These are phyloP conservation scores for Paxillus involutus DNA, from an alignment of 768 basidiomycete genomes.

Conservation along the genomic window DNA sequence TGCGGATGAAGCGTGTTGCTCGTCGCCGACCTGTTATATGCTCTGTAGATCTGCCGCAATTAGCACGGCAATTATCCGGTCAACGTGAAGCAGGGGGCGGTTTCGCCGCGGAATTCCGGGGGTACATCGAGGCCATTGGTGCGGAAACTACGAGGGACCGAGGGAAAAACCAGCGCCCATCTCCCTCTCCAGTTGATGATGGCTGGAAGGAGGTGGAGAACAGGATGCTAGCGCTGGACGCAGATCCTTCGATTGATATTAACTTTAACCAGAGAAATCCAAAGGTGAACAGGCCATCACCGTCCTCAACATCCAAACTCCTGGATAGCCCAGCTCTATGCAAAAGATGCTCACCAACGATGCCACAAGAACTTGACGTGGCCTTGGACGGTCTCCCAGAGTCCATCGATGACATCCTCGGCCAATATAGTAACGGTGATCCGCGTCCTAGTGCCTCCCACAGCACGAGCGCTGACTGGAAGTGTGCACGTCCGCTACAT, in stretches of 20 bases:
- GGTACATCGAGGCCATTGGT: neutral
- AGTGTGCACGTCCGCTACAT: neutral
- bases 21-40: constrained; percentile 2
- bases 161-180: neutral
- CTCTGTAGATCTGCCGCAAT: constrained; percentile 7
- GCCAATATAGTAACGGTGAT: neutral
- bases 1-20: constrained; percentile 27
- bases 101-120: constrained; percentile 18
- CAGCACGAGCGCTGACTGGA: neutral
- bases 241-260: constrained; percentile 3
- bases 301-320: neutral
- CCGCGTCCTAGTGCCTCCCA: neutral
- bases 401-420: neutral
- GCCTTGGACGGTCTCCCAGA: constrained; percentile 2
- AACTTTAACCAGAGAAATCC: neutral
- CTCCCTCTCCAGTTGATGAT: neutral
- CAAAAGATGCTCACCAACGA: constrained; percentile 2
- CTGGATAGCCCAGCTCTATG: constrained; percentile 3
- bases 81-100: neutral
- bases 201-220: neutral
- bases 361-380: constrained; percentile 17
- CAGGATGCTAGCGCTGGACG: constrained; percentile 1
- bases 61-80: constrained; percentile 11
- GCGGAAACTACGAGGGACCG: neutral
- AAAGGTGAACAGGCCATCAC: neutral